Evolutionary conservation across 768 basidiomycete genomes (phyloP).

Genomic region (Calocybe cyanea): DNA sequence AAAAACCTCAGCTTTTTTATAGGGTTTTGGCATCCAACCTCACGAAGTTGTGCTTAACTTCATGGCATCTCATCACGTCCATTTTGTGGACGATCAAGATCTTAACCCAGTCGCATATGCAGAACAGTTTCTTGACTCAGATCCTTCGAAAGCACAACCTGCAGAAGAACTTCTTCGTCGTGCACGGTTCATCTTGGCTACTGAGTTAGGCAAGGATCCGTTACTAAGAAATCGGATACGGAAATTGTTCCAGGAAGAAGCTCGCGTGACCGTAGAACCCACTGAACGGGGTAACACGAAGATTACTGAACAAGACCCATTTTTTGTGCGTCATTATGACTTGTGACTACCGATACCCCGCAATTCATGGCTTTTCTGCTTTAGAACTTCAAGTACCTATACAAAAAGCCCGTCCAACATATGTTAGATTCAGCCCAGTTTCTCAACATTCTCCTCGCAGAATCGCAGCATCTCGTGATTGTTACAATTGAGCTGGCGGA

Average conservation of each 20-base stretch:
- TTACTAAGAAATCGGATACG: conserved; percentile 77
- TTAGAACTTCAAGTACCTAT: conserved; percentile 94
- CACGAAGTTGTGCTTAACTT: conserved; percentile 87
- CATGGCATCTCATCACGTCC: conserved; percentile 50
- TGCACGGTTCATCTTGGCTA: conserved; percentile 80
- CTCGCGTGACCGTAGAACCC: conserved; percentile 73
- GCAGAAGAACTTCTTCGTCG: conserved; percentile 68
- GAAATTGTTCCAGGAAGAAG: conserved; percentile 68
- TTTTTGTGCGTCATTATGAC: conserved; percentile 56
- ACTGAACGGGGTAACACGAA: conserved; percentile 83
- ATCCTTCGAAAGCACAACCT: conserved; percentile 50
- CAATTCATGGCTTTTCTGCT: conserved; percentile 5
- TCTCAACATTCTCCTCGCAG: conserved; percentile 86
- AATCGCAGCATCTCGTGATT: conserved; percentile 82
- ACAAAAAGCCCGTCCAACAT: conserved; percentile 66
- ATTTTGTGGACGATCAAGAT: conserved; percentile 80
- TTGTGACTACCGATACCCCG: neutral
- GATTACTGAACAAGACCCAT: conserved; percentile 70
- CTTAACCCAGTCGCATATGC: conserved; percentile 77
- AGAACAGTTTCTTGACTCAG: conserved; percentile 79
- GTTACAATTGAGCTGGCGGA: conserved; percentile 66
- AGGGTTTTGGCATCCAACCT: conserved; percentile 85
- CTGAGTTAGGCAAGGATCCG: conserved; percentile 92
- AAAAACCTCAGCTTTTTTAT: conserved; percentile 2
- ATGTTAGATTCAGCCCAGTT: conserved; percentile 78